These are phyloP conservation scores for Rhododendron simsii DNA, from an alignment of 148 eudicot species.

Conservation along the genomic window DNA sequence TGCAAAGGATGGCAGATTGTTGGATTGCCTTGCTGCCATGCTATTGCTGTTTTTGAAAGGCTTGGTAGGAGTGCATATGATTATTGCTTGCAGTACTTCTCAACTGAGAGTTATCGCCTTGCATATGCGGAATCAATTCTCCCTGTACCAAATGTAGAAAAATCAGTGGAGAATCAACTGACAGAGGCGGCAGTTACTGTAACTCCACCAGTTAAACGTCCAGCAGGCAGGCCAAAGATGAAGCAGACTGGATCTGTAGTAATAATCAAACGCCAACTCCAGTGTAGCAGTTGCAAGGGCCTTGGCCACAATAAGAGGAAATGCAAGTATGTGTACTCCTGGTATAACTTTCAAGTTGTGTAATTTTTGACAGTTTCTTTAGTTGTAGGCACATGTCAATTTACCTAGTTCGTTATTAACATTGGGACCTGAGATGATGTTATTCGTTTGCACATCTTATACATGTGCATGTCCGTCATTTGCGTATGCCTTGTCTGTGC, in stretches of 20 bases:
- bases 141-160: conserved; percentile 33
- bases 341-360: neutral
- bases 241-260: conserved; percentile 32
- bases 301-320: conserved; percentile 53
- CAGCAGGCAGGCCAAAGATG: conserved; percentile 41
- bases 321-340: conserved; percentile 26
- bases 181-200: conserved; percentile 16
- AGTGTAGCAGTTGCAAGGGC: conserved; percentile 63
- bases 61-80: conserved; percentile 39
- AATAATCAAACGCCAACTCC: conserved; percentile 37
- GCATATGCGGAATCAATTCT: conserved; percentile 42
- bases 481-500: neutral
- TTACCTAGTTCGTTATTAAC: neutral
- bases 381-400: neutral
- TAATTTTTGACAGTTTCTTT: neutral
- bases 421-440: neutral
- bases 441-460: conserved; percentile 1
- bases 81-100: conserved; percentile 39
- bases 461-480: neutral
- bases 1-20: conserved; percentile 51
- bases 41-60: conserved; percentile 34
- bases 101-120: conserved; percentile 30
- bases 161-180: conserved; percentile 16
- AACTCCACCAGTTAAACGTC: conserved; percentile 41
- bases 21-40: conserved; percentile 57